Base-by-base conservation (phyloP, 2,329 filamentous ascomycete species). In the Mycocentrospora acerina region DNA sequence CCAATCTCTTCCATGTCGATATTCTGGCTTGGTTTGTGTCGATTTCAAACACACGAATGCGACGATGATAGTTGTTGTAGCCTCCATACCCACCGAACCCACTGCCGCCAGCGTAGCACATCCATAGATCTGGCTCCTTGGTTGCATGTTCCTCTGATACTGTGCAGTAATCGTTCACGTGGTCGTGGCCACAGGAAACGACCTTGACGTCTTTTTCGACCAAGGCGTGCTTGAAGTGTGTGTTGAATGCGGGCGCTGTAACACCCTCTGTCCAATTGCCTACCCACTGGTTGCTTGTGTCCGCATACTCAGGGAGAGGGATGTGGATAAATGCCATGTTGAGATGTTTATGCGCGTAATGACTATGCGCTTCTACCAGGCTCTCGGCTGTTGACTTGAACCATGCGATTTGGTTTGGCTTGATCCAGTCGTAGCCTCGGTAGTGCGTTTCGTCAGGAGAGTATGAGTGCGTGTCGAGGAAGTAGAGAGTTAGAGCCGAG, bases 291-390 rank as follows among this genome's bases (percentile, higher is more conserved):
- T 85, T 79, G 2, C 79, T 73, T 1, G 70, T 62, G 33, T 83
- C 78, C 26, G 79, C 76, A 60, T 96, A 96, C 66, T 98, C 93
- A 0, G 93, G 90, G 3, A 98, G 73, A 0, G 93, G 93, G 39
- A 98, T 98, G 64, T 98, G 93, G 47, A 98, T 94, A 63, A 98
- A 98, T 0, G 93, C 89, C 66, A 97, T 81, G 62, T 98, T 87
- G 79, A 98, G 88, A 64, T 97, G 93, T 35, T 90, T 86, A 60
- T 93, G 88, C 0, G 86, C 88, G 68, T 96, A 98, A 56, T 89
- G 83, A 46, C 80, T 79, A 64, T 95, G 90, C 44, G 81, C 81
- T 11, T 66, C 64, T 57, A 83, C 82, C 31, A 96, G 71, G 10
- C 81, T 71, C 40, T 84, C 75, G 1, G 88, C 83, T 1, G 88